phyloP scores from a whole-genome alignment of 495 filamentous ascomycete genomes.

The Trichoderma virens region DNA sequence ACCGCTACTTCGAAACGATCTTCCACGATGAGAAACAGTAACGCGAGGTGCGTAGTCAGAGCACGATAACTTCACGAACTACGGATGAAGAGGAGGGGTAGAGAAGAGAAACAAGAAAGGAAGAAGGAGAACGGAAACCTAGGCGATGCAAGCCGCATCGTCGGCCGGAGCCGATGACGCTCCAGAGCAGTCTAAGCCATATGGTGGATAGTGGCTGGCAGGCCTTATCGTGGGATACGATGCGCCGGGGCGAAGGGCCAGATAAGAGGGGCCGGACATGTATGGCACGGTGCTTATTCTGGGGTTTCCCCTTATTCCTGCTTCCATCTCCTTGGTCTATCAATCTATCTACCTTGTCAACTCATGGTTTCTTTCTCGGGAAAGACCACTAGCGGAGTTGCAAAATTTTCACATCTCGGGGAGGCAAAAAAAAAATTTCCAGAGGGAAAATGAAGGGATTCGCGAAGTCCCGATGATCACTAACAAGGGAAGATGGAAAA shows the following conservation, averaged over 20 bases:
- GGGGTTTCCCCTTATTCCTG: not conserved
- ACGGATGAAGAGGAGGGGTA: not conserved
- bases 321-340: not conserved
- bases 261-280: not conserved
- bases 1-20: not conserved
- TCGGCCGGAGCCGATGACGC: slow-evolving; percentile 4
- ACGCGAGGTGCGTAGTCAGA: not conserved
- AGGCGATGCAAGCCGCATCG: not conserved
- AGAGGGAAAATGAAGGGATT: not conserved
- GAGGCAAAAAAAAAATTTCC: not conserved
- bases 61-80: not conserved
- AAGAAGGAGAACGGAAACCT: not conserved
- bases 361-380: not conserved
- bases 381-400: not conserved
- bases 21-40: slow-evolving; percentile 2
- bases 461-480: slow-evolving; percentile 1
- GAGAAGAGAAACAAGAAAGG: not conserved
- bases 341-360: not conserved
- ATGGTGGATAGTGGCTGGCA: not conserved
- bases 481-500: not conserved
- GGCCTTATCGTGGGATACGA: not conserved
- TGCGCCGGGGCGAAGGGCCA: not conserved
- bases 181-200: not conserved
- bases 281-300: not conserved
- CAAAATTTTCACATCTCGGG: not conserved